Conservation (phyloP, 2,329 filamentous ascomycete genomes). For the Pseudogymnoascus sp. region DNA sequence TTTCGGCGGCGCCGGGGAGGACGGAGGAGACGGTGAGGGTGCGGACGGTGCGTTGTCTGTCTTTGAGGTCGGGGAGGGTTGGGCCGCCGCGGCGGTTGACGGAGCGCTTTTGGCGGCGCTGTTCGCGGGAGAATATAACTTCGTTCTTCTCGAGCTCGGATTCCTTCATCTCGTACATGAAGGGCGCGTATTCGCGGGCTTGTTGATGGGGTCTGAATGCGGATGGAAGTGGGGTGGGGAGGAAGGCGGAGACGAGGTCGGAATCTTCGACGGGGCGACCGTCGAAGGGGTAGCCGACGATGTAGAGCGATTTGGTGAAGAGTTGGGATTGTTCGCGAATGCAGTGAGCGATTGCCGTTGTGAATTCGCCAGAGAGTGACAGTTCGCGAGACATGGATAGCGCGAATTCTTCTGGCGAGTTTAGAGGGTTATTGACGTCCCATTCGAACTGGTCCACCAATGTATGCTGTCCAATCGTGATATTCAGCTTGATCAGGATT, state of each 20-base stretch:
- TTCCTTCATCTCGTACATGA: constrained; percentile 88
- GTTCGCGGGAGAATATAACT: constrained; percentile 85
- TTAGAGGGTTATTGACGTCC: constrained; percentile 93
- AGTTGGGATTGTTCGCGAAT: constrained; percentile 94
- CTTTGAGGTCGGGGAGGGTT: constrained; percentile 89
- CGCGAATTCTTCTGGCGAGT: constrained; percentile 93
- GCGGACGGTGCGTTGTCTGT: constrained; percentile 84
- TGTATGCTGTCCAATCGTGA: constrained; percentile 91
- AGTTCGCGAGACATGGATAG: constrained; percentile 81
- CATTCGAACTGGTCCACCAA: constrained; percentile 97
- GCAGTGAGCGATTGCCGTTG: constrained; percentile 93
- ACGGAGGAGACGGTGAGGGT: constrained; percentile 89
- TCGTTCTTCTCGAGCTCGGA: constrained; percentile 84
- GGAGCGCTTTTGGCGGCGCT: constrained; percentile 88
- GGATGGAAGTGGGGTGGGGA: constrained; percentile 71
- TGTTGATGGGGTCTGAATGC: constrained; percentile 87
- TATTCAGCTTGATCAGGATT: constrained; percentile 89
- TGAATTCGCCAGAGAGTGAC: constrained; percentile 88
- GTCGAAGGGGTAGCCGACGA: constrained; percentile 89
- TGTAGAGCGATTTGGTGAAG: constrained; percentile 88
- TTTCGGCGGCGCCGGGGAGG: constrained; percentile 74
- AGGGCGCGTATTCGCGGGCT: constrained; percentile 89
- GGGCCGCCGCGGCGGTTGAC: constrained; percentile 90
- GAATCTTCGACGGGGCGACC: constrained; percentile 87
- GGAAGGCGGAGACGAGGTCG: constrained; percentile 76